A percentile compares a stretch with the other conserved stretches of the same genome.
Conservation (phyloP, 371 early-diverging fungal genomes). For the Rhizopus sp. region DNA sequence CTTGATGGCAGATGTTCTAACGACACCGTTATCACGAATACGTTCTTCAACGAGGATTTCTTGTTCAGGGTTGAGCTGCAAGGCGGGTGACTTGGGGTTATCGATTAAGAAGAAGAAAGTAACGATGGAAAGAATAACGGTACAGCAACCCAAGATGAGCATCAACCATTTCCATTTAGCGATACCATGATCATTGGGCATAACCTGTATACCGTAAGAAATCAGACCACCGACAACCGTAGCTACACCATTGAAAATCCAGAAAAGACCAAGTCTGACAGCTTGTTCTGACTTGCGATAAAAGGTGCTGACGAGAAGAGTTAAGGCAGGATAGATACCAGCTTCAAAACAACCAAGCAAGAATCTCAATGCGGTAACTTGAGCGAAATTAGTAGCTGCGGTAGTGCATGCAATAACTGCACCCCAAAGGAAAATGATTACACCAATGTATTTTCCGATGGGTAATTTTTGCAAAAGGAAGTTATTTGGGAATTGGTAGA, state of each 20-base stretch:
- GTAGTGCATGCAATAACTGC: constrained; percentile 31
- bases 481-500: constrained; percentile 45
- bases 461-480: constrained; percentile 39
- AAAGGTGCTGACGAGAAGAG: constrained; percentile 36
- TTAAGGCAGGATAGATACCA: constrained; percentile 31
- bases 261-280: constrained; percentile 39
- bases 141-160: constrained; percentile 38
- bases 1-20: constrained; percentile 33
- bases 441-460: constrained; percentile 37
- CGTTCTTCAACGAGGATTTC: constrained; percentile 42
- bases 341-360: constrained; percentile 34
- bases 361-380: constrained; percentile 42
- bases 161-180: constrained; percentile 64
- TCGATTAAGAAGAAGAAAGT: constrained; percentile 42
- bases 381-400: constrained; percentile 32
- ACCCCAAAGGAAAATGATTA: constrained; percentile 39
- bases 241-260: constrained; percentile 52
- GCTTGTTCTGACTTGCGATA: constrained; percentile 43
- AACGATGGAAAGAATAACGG: constrained; percentile 24
- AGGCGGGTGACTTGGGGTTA: constrained; percentile 30
- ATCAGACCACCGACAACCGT: constrained; percentile 63
- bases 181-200: constrained; percentile 41
- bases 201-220: constrained; percentile 57
- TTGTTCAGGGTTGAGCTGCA: constrained; percentile 37
- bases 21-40: constrained; percentile 40